Percentiles rank a stretch among this genome's conserved stretches.
phyloP scores from a whole-genome alignment of 1,284 basidiomycete genomes.

The Gomphus bonarii region DNA sequence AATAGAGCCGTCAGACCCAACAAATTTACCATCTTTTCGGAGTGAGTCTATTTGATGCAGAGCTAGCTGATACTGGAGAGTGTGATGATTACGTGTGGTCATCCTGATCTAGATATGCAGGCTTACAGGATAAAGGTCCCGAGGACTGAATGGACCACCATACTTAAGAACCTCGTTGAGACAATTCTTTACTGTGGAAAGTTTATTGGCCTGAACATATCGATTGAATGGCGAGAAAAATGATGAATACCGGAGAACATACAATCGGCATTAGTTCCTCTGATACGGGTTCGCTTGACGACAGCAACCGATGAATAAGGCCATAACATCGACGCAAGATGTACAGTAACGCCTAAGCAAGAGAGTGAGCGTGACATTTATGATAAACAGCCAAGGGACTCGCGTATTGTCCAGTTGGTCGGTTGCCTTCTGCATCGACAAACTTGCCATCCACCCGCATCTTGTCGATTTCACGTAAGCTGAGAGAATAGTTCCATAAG shows the following conservation, averaged over 20 bases:
- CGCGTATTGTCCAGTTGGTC: conserved; percentile 86
- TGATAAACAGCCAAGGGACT: conserved; percentile 20
- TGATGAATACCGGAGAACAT: conserved; percentile 21
- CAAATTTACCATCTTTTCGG: conserved; percentile 88
- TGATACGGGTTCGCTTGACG: conserved; percentile 98
- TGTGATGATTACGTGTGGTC: not conserved
- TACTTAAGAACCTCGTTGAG: conserved; percentile 96
- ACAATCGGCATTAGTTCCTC: conserved; percentile 97
- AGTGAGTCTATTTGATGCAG: conserved; percentile 92
- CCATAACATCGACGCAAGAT: conserved; percentile 93
- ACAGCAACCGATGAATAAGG: conserved; percentile 87
- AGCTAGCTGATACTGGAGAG: conserved; percentile 79
- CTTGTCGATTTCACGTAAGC: conserved; percentile 93
- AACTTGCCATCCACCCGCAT: conserved; percentile 97
- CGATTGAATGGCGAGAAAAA: not conserved
- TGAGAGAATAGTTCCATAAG: conserved; percentile 88
- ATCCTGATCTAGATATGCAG: not conserved
- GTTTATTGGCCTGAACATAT: conserved; percentile 69
- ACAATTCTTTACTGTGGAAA: conserved; percentile 92
- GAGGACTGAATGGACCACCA: conserved; percentile 90
- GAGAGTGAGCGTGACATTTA: not conserved
- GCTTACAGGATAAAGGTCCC: conserved; percentile 89
- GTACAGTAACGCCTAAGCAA: conserved; percentile 75
- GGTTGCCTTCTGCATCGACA: conserved; percentile 87
- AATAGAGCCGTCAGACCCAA: conserved; percentile 72